These are phyloP conservation scores for Elsinoe ampelina DNA, from an alignment of 2,329 filamentous ascomycete species.

Conservation along the genomic window DNA sequence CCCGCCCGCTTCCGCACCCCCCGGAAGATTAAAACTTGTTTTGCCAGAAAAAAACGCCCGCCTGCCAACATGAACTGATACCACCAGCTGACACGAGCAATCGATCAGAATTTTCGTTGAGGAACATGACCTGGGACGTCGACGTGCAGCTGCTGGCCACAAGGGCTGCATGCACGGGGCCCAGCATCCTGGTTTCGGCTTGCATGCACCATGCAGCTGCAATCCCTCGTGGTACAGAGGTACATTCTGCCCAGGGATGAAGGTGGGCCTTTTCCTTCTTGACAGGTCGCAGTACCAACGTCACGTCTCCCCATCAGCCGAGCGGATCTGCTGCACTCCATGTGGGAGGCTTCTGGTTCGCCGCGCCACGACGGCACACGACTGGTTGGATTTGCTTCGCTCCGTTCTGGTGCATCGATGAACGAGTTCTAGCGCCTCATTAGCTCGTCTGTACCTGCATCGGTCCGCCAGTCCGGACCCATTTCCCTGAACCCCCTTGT, in stretches of 20 bases:
- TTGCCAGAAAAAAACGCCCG: not conserved
- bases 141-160: conserved; percentile 2
- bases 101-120: conserved; percentile 5
- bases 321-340: conserved; percentile 12
- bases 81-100: conserved; percentile 7
- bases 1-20: conserved; percentile 7
- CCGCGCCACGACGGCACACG: conserved; percentile 5
- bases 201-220: conserved; percentile 8
- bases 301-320: conserved; percentile 8
- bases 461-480: conserved; percentile 9
- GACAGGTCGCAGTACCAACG: conserved; percentile 7
- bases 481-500: conserved; percentile 1
- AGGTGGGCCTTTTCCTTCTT: not conserved
- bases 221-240: not conserved
- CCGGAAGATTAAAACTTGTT: conserved; percentile 8
- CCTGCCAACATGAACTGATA: conserved; percentile 8
- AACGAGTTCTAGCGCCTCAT: conserved; percentile 5
- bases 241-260: not conserved
- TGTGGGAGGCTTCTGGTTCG: conserved; percentile 7
- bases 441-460: conserved; percentile 7
- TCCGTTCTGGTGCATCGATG: conserved; percentile 12
- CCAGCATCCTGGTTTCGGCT: conserved; percentile 5
- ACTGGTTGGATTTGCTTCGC: conserved; percentile 9
- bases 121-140: not conserved
- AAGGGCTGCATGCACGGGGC: conserved; percentile 1